Evolutionary conservation across 257 asterid species (phyloP), one percentile per base, ranked within the genome.

Genomic region (Scutellaria barbata): DNA sequence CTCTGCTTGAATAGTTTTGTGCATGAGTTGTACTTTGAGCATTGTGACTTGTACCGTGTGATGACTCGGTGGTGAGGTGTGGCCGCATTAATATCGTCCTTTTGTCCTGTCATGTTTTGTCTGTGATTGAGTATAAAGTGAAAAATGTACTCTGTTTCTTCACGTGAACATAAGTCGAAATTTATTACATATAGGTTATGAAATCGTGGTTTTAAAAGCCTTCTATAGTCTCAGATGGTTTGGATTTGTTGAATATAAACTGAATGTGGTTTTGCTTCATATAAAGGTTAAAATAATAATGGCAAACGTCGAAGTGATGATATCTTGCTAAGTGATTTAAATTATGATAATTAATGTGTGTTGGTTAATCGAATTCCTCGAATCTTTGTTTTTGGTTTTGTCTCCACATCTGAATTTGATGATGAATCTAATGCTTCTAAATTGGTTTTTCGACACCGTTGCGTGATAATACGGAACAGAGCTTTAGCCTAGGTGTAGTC

Each of bases 1-100:
- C 13, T 74, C 13, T 74, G 58, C 39, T 61, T 54, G 22, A 52
- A 13, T 53, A 11, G 77, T 59, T 74, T 39, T 56, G 61, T 47
- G 65, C 65, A 2, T 72, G 69, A 57, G 73, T 77, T 72, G 83
- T 84, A 75, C 80, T n/a, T 55, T 69, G 79, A 6, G 78, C 35
- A 8, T 64, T 51, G 58, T 35, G 67, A 62, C 12, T 81, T 80
- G 80, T 81, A 73, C 80, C 11, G 4, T 63, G 54, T 25, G 30
- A 8, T 42, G 47, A 18, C 58, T 42, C 20, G 70, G n/a, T 14
- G 63, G 69, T 48, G 75, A 60, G 58, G 30, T 60, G 74, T 18
- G 67, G 69, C 52, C 68, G 77, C 72, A 63, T 68, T 73, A 41
- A 53, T 76, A 10, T 30, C 35, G 35, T 30, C 8, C 43, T 42